These are phyloP conservation scores for Phytophthora pistaciae DNA, from an alignment of 352 stramenopile genomes.

Conservation along the genomic window DNA sequence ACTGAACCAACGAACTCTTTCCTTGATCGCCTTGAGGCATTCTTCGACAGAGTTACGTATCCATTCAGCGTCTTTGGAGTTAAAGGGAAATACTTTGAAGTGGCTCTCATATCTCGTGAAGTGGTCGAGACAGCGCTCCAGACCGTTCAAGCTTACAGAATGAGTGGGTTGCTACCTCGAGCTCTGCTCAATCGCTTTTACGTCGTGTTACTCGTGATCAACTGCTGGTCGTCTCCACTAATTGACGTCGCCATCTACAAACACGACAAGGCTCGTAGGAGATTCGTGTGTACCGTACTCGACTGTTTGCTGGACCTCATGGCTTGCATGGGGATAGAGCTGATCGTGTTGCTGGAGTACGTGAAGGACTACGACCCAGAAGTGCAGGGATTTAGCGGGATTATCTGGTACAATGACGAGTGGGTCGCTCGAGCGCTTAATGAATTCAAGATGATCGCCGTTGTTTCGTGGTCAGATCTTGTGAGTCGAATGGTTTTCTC, in stretches of 20 bases:
- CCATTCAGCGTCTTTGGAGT: not conserved
- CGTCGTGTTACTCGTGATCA: not conserved
- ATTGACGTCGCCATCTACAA: not conserved
- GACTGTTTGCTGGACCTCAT: constrained; percentile 25
- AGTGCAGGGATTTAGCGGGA: not conserved
- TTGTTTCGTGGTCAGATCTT: constrained; percentile 23
- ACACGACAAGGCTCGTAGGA: not conserved
- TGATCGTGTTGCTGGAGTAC: constrained; percentile 12
- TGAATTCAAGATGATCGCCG: constrained; percentile 25
- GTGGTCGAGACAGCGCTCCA: not conserved
- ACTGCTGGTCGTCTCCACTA: not conserved
- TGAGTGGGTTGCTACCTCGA: not conserved
- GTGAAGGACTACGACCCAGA: constrained; percentile 1
- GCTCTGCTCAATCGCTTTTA: not conserved
- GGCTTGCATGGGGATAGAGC: constrained; percentile 7
- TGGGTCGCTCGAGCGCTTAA: constrained; percentile 20
- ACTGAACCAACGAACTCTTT: not conserved
- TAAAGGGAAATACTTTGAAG: not conserved
- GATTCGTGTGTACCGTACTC: constrained; percentile 4
- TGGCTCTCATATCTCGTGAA: not conserved
- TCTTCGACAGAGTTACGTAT: not conserved
- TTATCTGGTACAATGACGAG: constrained; percentile 26
- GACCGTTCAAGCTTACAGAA: not conserved
- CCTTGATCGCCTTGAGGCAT: not conserved
- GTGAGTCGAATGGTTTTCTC: constrained; percentile 17